These are phyloP conservation scores for Litsea cubeba DNA, from an alignment of 164 flowering plant species.

Conservation along the genomic window DNA sequence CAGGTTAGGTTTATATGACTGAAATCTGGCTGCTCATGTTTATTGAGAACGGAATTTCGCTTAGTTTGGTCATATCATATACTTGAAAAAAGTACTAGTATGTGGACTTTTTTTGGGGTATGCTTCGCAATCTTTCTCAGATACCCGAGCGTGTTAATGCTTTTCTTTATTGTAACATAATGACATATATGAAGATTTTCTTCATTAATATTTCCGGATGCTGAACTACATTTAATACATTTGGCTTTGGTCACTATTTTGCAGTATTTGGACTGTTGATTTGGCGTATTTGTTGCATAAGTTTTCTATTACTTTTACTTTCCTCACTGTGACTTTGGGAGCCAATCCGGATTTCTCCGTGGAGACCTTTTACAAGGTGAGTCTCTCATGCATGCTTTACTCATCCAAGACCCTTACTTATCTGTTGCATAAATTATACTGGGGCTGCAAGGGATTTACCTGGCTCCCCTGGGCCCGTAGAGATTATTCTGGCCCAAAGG, in stretches of 20 bases:
- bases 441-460: too few relatives aligned
- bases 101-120: neutral
- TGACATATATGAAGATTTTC: neutral
- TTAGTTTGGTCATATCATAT: neutral
- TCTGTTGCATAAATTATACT: neutral
- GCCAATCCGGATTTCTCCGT: conserved; percentile 79
- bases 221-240: neutral
- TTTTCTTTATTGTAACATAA: neutral
- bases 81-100: neutral
- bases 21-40: too few relatives aligned
- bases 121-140: neutral
- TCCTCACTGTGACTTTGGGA: conserved; percentile 88
- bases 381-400: neutral
- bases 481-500: too few relatives aligned
- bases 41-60: too few relatives aligned
- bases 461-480: too few relatives aligned
- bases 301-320: conserved; percentile 73
- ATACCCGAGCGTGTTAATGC: neutral
- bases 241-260: conserved; percentile 7
- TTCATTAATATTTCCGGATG: neutral
- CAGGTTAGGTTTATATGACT: too few relatives aligned
- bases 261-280: conserved; percentile 99
- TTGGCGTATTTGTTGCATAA: conserved; percentile 80
- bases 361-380: conserved; percentile 90
- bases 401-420: neutral